A percentile compares a stretch with the other conserved stretches of the same genome.
These are phyloP conservation scores for Cutaneotrichosporon sp. DNA, from an alignment of 1,284 basidiomycete genomes.

Conservation along the genomic window DNA sequence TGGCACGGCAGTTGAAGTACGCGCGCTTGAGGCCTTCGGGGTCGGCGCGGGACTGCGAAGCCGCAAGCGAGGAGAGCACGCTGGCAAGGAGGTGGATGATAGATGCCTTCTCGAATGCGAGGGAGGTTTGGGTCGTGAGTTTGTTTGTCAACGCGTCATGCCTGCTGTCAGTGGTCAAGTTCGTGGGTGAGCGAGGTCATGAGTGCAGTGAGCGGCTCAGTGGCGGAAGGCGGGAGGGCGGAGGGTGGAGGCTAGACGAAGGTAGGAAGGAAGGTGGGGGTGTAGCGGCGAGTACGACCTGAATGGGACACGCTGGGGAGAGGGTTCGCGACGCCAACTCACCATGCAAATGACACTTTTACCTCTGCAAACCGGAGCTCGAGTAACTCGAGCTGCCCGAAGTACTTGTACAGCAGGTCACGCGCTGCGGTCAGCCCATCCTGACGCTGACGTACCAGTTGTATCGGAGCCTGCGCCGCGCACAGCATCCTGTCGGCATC, in stretches of 20 bases:
- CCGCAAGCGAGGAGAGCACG: slow-evolving; percentile 86
- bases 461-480: slow-evolving; percentile 89
- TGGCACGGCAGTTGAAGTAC: slow-evolving; percentile 88
- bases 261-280: too few relatives aligned
- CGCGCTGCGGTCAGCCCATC: slow-evolving; percentile 59
- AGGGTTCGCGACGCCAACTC: slow-evolving; percentile 20
- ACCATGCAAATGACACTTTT: slow-evolving; percentile 89
- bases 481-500: slow-evolving; percentile 92
- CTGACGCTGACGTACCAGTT: slow-evolving; percentile 62
- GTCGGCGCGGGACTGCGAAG: slow-evolving; percentile 63
- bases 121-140: slow-evolving; percentile 87
- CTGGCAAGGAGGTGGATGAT: slow-evolving; percentile 95
- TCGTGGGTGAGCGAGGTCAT: too few relatives aligned
- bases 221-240: too few relatives aligned
- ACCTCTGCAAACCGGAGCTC: slow-evolving; percentile 97
- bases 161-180: slow-evolving; percentile 50
- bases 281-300: neutral
- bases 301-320: neutral
- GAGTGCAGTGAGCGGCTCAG: too few relatives aligned
- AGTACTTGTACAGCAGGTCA: slow-evolving; percentile 98
- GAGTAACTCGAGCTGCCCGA: slow-evolving; percentile 95
- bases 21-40: slow-evolving; percentile 94
- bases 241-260: too few relatives aligned
- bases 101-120: slow-evolving; percentile 97
- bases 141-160: slow-evolving; percentile 94